Evolutionary conservation across 2,329 filamentous ascomycete genomes (phyloP).

Genomic region (Colletotrichum sp.): DNA sequence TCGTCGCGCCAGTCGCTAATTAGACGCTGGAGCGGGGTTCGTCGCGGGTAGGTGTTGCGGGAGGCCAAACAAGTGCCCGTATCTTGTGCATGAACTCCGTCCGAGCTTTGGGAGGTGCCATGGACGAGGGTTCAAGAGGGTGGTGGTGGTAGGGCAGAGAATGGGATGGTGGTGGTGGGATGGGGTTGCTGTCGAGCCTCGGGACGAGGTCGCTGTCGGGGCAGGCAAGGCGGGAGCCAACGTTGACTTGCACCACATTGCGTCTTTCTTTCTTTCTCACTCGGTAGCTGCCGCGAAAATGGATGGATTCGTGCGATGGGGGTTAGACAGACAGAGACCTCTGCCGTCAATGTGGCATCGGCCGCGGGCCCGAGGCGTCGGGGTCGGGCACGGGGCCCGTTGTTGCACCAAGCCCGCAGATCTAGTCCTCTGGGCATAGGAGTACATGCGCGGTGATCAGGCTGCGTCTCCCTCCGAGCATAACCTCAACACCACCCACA

Average conservation of each 20-base stretch:
- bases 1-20: background rate
- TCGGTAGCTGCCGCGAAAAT: background rate
- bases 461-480: background rate
- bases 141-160: background rate
- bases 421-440: background rate
- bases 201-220: background rate
- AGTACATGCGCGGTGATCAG: background rate
- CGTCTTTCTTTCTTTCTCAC: background rate
- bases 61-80: background rate
- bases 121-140: background rate
- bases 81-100: background rate
- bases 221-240: background rate
- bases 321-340: background rate
- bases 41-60: background rate
- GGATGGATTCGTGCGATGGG: background rate
- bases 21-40: background rate
- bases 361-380: background rate
- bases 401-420: background rate
- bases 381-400: background rate
- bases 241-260: background rate
- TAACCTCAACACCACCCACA: background rate
- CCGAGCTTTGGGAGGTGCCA: background rate
- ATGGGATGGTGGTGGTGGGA: background rate
- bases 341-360: background rate
- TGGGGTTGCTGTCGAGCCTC: background rate